A percentile compares a stretch with the other conserved stretches of the same genome.
Evolutionary conservation across 495 filamentous ascomycete genomes (phyloP).

Genomic region (Margaritispora aquatica): DNA sequence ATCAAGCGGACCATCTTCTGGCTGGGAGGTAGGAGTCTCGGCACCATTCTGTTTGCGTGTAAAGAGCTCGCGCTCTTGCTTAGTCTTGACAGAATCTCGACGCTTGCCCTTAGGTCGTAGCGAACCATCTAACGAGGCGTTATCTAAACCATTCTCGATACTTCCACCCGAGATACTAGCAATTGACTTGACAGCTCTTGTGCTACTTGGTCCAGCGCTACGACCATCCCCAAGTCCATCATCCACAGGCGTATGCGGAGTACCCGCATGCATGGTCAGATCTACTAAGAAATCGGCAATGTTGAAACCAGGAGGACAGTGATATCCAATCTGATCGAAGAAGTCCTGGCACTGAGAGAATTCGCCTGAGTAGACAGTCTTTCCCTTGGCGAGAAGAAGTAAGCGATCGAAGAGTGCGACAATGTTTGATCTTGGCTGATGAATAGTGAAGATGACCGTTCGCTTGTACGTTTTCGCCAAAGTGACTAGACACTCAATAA

Average conservation of each 20-base stretch:
- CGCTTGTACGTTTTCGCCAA: conserved; percentile 92
- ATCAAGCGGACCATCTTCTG: conserved; percentile 50
- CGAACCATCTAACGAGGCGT: conserved; percentile 49
- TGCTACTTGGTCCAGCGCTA: conserved; percentile 79
- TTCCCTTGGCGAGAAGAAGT: conserved; percentile 82
- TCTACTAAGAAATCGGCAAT: conserved; percentile 98
- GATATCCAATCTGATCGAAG: conserved; percentile 85
- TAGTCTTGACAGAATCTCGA: conserved; percentile 67
- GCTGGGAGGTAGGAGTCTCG: conserved; percentile 63
- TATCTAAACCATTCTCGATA: conserved; percentile 49
- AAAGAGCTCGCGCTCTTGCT: conserved; percentile 86
- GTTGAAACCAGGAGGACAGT: conserved; percentile 94
- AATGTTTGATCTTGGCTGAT: conserved; percentile 99
- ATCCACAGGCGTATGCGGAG: conserved; percentile 48
- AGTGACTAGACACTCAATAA: conserved; percentile 92
- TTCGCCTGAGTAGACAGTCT: conserved; percentile 87
- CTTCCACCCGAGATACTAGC: conserved; percentile 65
- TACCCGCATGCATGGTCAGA: conserved; percentile 89
- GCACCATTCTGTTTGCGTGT: conserved; percentile 66
- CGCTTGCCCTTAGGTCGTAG: conserved; percentile 60
- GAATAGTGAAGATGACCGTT: conserved; percentile 96
- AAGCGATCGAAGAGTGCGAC: conserved; percentile 96
- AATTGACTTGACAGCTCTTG: conserved; percentile 85
- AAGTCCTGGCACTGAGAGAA: conserved; percentile 87
- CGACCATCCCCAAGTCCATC: conserved; percentile 43